These are phyloP conservation scores for Monilinia fructigena DNA, from an alignment of 2,329 filamentous ascomycete species.

Conservation along the genomic window DNA sequence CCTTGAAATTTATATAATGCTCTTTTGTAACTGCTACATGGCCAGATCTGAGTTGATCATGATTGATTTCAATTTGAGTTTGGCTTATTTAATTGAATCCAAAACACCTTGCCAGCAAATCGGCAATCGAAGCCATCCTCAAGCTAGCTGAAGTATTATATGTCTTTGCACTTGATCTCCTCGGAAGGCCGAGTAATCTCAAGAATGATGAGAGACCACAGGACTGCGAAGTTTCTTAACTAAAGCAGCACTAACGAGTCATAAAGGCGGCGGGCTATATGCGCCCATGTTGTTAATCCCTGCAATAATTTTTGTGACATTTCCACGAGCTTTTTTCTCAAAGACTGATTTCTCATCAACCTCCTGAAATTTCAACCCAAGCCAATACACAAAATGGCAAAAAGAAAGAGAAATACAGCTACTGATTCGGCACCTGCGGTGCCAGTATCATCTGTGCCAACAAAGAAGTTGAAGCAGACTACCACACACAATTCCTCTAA, in stretches of 20 bases:
- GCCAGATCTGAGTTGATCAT: too few species aligned
- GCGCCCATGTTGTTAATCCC: slow-evolving; percentile 1
- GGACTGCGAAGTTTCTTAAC: too few species aligned
- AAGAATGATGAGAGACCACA: too few species aligned
- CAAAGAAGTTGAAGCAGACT: slow-evolving; percentile 36
- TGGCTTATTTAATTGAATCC: too few species aligned
- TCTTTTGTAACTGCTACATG: too few species aligned
- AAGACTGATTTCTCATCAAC: slow-evolving; percentile 4
- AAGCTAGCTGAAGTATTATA: too few species aligned
- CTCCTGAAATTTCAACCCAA: background rate
- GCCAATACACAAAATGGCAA: slow-evolving; percentile 33
- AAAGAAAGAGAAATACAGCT: slow-evolving; percentile 39
- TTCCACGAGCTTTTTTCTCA: slow-evolving; percentile 12
- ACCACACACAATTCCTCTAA: slow-evolving; percentile 29
- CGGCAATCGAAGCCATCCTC: too few species aligned
- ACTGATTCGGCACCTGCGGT: slow-evolving; percentile 25
- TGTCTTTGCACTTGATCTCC: too few species aligned
- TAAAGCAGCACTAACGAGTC: background rate
- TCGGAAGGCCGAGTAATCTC: too few species aligned
- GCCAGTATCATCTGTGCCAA: slow-evolving; percentile 22
- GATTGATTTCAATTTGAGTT: too few species aligned
- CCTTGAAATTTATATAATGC: too few species aligned
- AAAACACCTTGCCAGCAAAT: too few species aligned
- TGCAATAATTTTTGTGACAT: slow-evolving; percentile 20
- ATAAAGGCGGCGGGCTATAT: background rate